Base-by-base conservation (phyloP, 2,329 filamentous ascomycete genomes). In the Arthrobotrys pseudoclavata region DNA sequence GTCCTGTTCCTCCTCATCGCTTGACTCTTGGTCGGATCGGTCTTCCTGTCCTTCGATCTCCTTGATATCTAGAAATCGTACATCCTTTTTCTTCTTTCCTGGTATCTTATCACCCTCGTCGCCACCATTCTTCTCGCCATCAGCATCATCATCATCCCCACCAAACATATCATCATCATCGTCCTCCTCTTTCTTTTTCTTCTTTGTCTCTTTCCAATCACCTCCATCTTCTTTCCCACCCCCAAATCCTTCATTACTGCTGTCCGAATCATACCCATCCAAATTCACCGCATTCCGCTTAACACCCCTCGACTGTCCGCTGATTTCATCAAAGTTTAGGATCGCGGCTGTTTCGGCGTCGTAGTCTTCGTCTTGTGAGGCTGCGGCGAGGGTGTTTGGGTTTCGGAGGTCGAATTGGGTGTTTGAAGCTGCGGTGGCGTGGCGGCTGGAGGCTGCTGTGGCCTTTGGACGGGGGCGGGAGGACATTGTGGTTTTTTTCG, bases 211-310 rank as follows among this genome's bases (percentile, higher is more conserved):
- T 13, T 80, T 79, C 22, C 75, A 78, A 7, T 84, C 84, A n/a
- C 84, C 85, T 10, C 85, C 84, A 69, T 87, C 87, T 74, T 90
- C 89, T 4, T 92, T 91, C 63, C 92, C 89, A 34, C 88, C 88
- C 80, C 96, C 89, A 83, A 97, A 96, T 52, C 92, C 94, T 80
- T 96, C 95, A 64, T 91, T 89, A 1, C 95, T 97, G 71, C 88
- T 90, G 84, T 99, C 96, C 9, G 92, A 96, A 81, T 98, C 95
- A 85, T 98, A 99, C 62, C 96, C 96, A 82, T 98, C 96, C 47
- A 99, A 90, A 82, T 98, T 97, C 69, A 99, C 92, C 0, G 95
- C 96, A 80, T 95, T 95, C 79, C 96, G 92, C 84, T 97, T 97
- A 0, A 93, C 92, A 47, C 90, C 88, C 34, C 89, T 88, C 0